phyloP scores from a whole-genome alignment of 257 asterid genomes.

The Solanum etuberosum region DNA sequence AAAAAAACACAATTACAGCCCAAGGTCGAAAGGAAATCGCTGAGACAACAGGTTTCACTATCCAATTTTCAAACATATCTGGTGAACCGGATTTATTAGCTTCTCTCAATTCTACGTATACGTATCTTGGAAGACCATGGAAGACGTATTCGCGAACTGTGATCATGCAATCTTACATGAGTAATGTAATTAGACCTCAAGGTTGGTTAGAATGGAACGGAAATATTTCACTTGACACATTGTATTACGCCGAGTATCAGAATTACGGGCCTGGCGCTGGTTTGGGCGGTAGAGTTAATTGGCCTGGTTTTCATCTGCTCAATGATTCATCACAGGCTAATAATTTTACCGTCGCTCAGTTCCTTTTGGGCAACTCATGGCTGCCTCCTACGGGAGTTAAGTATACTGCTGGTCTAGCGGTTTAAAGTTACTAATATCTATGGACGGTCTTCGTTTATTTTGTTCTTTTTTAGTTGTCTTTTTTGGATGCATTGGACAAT shows the following conservation, averaged over 20 bases:
- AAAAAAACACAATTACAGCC: constrained; percentile 54
- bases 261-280: constrained; percentile 48
- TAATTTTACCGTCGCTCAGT: constrained; percentile 32
- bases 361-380: constrained; percentile 46
- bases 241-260: constrained; percentile 40
- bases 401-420: constrained; percentile 31
- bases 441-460: neutral
- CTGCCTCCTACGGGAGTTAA: constrained; percentile 50
- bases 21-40: constrained; percentile 29
- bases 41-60: constrained; percentile 33
- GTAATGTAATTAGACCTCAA: constrained; percentile 27
- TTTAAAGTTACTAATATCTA: neutral
- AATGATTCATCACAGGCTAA: constrained; percentile 24
- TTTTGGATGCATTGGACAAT: neutral
- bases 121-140: constrained; percentile 56
- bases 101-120: constrained; percentile 21
- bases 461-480: neutral
- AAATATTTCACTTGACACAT: constrained; percentile 21
- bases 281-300: constrained; percentile 24
- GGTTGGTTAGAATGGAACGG: constrained; percentile 64
- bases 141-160: constrained; percentile 37
- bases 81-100: constrained; percentile 24
- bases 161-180: constrained; percentile 40
- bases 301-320: constrained; percentile 44
- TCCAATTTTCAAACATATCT: constrained; percentile 40